Evolutionary conservation across 176 grass and related monocot genomes (phyloP).

Genomic region (Saccharum spontaneum): DNA sequence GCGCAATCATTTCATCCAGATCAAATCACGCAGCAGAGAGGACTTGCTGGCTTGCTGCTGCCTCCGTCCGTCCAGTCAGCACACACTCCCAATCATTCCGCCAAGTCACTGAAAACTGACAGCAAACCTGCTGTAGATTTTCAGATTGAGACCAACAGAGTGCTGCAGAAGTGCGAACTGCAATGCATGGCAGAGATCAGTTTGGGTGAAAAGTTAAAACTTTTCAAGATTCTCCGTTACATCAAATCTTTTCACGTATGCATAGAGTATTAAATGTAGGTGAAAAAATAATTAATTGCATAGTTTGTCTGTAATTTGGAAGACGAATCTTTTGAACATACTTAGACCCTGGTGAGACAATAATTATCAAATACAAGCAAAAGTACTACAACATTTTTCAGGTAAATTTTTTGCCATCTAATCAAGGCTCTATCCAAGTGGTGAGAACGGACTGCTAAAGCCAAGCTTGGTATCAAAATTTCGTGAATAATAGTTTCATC

Average conservation of each 20-base stretch:
- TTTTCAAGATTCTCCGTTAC: too few species aligned
- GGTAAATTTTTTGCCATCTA: too few species aligned
- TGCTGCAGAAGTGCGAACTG: not conserved
- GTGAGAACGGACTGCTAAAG: not conserved
- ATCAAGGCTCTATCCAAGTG: not conserved
- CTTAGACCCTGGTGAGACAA: too few species aligned
- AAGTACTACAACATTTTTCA: too few species aligned
- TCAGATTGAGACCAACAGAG: not conserved
- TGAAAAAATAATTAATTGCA: too few species aligned
- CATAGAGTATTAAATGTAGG: too few species aligned
- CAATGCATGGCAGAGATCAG: not conserved
- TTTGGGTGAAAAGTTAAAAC: too few species aligned
- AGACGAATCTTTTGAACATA: too few species aligned
- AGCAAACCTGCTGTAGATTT: conserved; percentile 17
- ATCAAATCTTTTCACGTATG: too few species aligned
- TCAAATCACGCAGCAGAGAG: not conserved
- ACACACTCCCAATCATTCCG: conserved; percentile 14
- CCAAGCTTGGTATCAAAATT: not conserved
- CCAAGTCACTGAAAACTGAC: conserved; percentile 35
- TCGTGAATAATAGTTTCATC: not conserved
- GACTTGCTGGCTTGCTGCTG: not conserved
- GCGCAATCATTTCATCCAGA: conserved; percentile 41
- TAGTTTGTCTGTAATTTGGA: too few species aligned
- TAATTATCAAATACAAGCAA: too few species aligned
- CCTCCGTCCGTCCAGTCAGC: not conserved